Base-by-base conservation (phyloP, 2,329 filamentous ascomycete genomes). In the Colletotrichum sp. region DNA sequence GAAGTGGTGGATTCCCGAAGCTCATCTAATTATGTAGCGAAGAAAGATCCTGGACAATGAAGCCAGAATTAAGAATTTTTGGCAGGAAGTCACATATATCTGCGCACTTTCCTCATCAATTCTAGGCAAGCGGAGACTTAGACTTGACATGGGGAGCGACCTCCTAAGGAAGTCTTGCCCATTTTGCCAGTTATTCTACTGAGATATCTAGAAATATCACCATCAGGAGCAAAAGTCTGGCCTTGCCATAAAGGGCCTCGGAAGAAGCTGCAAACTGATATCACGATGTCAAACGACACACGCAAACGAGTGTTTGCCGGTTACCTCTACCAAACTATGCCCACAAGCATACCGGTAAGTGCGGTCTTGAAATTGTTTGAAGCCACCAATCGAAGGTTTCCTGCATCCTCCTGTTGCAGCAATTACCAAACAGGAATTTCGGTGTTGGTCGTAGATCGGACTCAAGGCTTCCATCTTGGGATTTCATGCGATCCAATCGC, bases 401-500 rank as follows among this genome's bases (percentile, higher is more conserved):
- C 44, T 2, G 44, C n/a, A 52, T 52, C n/a, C 3, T 1, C 1
- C n/a, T 6, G 12, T 52, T 21, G n/a, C 3, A 52, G n/a, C 44
- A 52, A 52, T 3, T 36, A n/a, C 30, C 59, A 36, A 36, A 32
- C 26, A 4, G 44, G 44, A n/a, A 57, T 9, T 21, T 36, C 28
- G 65, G 15, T 16, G 30, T 28, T 16, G 28, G 28, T 55, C n/a
- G 65, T 30, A 59, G 30, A 59, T 59, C 44, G n/a, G 30, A 34
- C 28, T 9, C 28, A 34, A 59, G 49, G 49, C 65, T 59, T 34
- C 49, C 30, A 28, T 13, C 15, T 28, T 18, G 34, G 12, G 26
- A 24, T 32, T 32, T 18, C 16, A 55, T 18, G 62, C 69, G 39
- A 65, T 7, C 72, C 62, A 72, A 76, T 68, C 26, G 57, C 39